These are phyloP conservation scores for Coemansia sp. DNA, from an alignment of 192 early-diverging fungal genomes.

Conservation along the genomic window DNA sequence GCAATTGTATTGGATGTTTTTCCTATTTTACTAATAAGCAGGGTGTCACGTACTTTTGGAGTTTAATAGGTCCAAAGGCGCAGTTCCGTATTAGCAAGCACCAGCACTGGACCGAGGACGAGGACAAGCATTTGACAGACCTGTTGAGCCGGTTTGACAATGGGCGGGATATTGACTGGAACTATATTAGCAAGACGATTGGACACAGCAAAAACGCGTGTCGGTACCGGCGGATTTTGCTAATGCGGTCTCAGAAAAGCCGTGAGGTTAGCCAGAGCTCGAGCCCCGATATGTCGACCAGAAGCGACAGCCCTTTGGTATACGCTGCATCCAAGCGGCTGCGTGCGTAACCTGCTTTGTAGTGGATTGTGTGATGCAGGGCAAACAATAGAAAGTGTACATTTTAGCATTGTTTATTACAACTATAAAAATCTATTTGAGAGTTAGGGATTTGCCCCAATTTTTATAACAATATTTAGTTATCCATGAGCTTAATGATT, in stretches of 20 bases:
- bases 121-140: conserved; percentile 26
- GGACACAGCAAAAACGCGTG: conserved; percentile 51
- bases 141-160: conserved; percentile 20
- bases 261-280: conserved; percentile 1
- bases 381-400: neutral
- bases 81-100: conserved; percentile 49
- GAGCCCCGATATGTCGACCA: neutral
- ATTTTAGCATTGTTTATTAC: neutral
- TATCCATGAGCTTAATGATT: too few relatives aligned
- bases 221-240: conserved; percentile 41
- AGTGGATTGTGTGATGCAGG: neutral
- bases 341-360: neutral
- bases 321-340: neutral
- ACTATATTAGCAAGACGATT: conserved; percentile 39
- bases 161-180: conserved; percentile 45
- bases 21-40: conserved; percentile 2
- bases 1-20: conserved; percentile 3
- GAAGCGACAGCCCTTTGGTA: neutral
- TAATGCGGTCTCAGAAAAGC: conserved; percentile 13
- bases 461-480: neutral
- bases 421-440: too few relatives aligned
- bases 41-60: neutral
- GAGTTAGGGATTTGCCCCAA: neutral
- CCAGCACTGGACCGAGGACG: conserved; percentile 40
- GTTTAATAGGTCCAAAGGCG: conserved; percentile 31